These are phyloP conservation scores for Eucalyptus fibrosa DNA, from an alignment of 345 rosid species.

Conservation along the genomic window DNA sequence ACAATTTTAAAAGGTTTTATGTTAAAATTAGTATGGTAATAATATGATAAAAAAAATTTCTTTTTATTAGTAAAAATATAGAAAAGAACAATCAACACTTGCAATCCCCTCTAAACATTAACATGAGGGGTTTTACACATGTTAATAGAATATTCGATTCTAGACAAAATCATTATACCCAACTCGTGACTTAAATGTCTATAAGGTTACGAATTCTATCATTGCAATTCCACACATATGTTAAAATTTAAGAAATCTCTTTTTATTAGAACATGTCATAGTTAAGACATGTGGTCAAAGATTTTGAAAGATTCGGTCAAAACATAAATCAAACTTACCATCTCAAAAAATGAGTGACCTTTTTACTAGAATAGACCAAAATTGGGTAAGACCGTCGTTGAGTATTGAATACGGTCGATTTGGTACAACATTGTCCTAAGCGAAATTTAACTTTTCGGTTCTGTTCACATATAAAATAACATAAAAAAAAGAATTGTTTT, in stretches of 20 bases:
- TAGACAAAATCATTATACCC: fast-evolving
- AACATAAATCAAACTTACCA: background rate
- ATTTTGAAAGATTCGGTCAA: background rate
- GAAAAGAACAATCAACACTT: background rate
- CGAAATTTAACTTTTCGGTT: background rate
- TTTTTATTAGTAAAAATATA: background rate
- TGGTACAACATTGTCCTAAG: background rate
- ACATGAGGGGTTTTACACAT: background rate
- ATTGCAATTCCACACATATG: fast-evolving
- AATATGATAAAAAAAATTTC: background rate
- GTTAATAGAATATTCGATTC: background rate
- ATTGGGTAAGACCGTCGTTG: background rate
- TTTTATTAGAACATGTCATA: background rate
- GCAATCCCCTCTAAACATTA: background rate
- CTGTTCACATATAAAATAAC: background rate
- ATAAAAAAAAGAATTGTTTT: background rate
- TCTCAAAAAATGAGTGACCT: background rate
- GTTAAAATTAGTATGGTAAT: background rate
- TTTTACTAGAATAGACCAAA: background rate
- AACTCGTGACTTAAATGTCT: fast-evolving
- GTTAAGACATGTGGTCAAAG: background rate
- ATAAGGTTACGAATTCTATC: fast-evolving
- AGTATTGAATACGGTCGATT: background rate
- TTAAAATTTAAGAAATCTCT: background rate
- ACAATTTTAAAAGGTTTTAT: background rate